A percentile compares a stretch with the other conserved stretches of the same genome.
These are phyloP conservation scores for Pouteria campechiana DNA, from an alignment of 179 eudicot species.

Conservation along the genomic window DNA sequence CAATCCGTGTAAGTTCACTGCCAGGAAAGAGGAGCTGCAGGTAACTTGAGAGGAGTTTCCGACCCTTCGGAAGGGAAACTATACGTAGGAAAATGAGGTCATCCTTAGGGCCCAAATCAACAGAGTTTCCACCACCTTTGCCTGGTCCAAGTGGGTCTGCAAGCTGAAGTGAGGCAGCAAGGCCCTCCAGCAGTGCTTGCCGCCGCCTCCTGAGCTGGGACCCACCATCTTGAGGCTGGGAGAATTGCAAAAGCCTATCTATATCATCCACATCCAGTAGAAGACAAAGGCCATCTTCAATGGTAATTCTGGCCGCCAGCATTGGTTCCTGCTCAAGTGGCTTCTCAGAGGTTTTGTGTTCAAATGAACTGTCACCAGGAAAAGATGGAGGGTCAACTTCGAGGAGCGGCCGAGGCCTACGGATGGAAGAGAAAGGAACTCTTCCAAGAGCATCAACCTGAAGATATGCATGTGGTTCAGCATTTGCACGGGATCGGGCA, in stretches of 20 bases:
- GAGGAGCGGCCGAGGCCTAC: constrained; percentile 62
- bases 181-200: constrained; percentile 45
- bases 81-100: constrained; percentile 54
- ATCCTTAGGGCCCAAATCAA: constrained; percentile 34
- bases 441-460: constrained; percentile 52
- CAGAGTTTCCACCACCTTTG: constrained; percentile 37
- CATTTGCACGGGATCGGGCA: constrained; percentile 36
- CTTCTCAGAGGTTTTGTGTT: constrained; percentile 27
- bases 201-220: constrained; percentile 45
- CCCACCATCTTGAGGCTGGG: constrained; percentile 62
- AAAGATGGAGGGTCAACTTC: constrained; percentile 48
- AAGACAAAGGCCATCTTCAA: constrained; percentile 54
- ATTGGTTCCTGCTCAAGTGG: constrained; percentile 72
- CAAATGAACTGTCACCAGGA: constrained; percentile 23
- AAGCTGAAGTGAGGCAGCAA: constrained; percentile 69
- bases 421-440: constrained; percentile 54
- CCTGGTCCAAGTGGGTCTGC: constrained; percentile 61
- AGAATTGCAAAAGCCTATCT: constrained; percentile 51
- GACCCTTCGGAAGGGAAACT: constrained; percentile 54
- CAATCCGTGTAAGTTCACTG: constrained; percentile 56
- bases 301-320: constrained; percentile 65
- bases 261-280: constrained; percentile 70
- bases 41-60: constrained; percentile 43
- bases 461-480: constrained; percentile 50
- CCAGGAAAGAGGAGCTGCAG: constrained; percentile 43